A percentile compares a stretch with the other conserved stretches of the same genome.
Evolutionary conservation across 1,284 basidiomycete genomes (phyloP).

Genomic region (Trichosporon faecale): DNA sequence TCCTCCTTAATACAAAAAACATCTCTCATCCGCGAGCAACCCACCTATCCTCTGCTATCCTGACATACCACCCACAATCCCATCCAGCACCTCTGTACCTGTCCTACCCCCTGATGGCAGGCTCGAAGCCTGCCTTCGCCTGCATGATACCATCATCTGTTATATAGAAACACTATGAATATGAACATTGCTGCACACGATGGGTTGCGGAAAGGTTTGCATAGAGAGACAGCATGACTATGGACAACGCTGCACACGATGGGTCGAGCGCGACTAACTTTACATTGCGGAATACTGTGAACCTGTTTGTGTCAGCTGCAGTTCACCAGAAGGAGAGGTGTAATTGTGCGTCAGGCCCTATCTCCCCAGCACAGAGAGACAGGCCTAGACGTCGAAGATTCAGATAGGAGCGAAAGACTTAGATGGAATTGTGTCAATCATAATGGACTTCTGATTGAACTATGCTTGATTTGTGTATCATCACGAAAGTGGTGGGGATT

Average conservation of each 20-base stretch:
- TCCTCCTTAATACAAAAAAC: neutral
- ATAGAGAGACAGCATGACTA: neutral
- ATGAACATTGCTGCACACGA: conserved; percentile 6
- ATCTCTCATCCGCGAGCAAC: neutral
- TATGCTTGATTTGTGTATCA: conserved; percentile 74
- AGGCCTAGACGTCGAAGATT: conserved; percentile 46
- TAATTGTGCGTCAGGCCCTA: conserved; percentile 15
- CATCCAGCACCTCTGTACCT: conserved; percentile 2
- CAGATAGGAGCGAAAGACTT: conserved; percentile 83
- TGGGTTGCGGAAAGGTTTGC: neutral
- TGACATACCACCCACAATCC: neutral
- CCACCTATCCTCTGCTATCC: neutral
- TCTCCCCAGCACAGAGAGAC: conserved; percentile 11
- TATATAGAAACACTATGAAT: conserved; percentile 9
- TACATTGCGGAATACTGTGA: too few relatives aligned
- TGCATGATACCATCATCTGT: conserved; percentile 10
- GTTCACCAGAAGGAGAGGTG: neutral
- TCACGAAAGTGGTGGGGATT: conserved; percentile 43
- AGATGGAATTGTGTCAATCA: conserved; percentile 61
- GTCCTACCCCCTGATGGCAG: neutral
- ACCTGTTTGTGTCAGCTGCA: conserved; percentile 29
- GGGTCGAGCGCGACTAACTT: too few relatives aligned
- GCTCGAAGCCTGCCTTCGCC: conserved; percentile 3
- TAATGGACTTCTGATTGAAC: conserved; percentile 76
- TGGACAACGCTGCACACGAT: neutral